phyloP scores from a whole-genome alignment of 768 basidiomycete genomes.

The Dioszegia crocea region DNA sequence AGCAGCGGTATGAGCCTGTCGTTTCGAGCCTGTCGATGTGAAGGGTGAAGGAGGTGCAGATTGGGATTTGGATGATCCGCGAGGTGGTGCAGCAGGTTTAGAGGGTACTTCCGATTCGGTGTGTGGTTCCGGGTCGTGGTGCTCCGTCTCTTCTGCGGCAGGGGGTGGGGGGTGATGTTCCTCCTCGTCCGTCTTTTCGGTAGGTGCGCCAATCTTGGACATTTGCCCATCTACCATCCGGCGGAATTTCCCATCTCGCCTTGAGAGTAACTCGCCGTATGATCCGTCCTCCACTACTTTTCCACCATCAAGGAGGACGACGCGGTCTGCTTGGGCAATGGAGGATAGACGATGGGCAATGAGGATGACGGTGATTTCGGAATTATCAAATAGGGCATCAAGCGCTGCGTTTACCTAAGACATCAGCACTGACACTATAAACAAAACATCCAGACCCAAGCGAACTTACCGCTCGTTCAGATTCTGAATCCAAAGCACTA shows the following conservation, averaged over 20 bases:
- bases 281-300: constrained; percentile 40
- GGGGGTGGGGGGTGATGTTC: not conserved
- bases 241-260: constrained; percentile 36
- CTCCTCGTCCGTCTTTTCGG: constrained; percentile 1
- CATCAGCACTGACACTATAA: not conserved
- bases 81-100: not conserved
- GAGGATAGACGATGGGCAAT: constrained; percentile 86
- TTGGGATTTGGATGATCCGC: not conserved
- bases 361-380: constrained; percentile 77
- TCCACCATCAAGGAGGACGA: constrained; percentile 69
- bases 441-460: not conserved
- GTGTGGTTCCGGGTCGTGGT: not conserved
- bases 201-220: constrained; percentile 35
- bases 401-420: constrained; percentile 71
- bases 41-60: not conserved
- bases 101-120: not conserved
- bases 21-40: constrained; percentile 11
- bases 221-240: constrained; percentile 45
- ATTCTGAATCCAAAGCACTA: constrained; percentile 35
- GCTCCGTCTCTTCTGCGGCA: not conserved
- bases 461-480: constrained; percentile 50
- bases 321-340: constrained; percentile 80
- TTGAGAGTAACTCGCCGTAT: constrained; percentile 34
- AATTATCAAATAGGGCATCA: constrained; percentile 71
- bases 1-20: constrained; percentile 25